These are phyloP conservation scores for Chenopodium suecicum DNA, from an alignment of 148 eudicot species.

Conservation along the genomic window DNA sequence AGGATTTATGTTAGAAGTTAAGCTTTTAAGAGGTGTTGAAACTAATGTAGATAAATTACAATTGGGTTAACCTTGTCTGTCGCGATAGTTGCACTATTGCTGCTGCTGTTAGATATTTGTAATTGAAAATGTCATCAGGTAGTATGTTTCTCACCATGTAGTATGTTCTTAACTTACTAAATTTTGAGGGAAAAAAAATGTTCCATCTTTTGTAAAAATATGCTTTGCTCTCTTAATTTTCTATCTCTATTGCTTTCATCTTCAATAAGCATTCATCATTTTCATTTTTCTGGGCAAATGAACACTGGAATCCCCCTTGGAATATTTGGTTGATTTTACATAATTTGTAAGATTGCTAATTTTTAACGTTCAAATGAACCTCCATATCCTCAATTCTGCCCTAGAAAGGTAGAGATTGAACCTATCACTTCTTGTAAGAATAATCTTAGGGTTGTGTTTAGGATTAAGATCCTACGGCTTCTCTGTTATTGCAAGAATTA, in stretches of 20 bases:
- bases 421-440: neutral
- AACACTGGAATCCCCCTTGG: neutral
- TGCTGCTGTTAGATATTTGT: neutral
- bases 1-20: neutral
- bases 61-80: conserved; percentile 1
- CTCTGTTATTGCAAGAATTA: neutral
- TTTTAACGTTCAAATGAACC: neutral
- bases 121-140: neutral
- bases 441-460: neutral
- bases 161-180: neutral
- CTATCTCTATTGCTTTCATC: neutral
- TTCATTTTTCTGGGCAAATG: neutral
- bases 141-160: neutral
- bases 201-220: neutral
- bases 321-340: neutral
- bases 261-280: neutral
- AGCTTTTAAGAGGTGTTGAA: neutral
- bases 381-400: neutral
- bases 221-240: neutral
- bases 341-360: neutral
- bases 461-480: neutral
- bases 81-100: neutral
- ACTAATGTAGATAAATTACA: neutral
- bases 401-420: neutral
- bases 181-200: neutral